Conservation (phyloP, 208 protist species). For the Trypanosomatidae sp. region DNA sequence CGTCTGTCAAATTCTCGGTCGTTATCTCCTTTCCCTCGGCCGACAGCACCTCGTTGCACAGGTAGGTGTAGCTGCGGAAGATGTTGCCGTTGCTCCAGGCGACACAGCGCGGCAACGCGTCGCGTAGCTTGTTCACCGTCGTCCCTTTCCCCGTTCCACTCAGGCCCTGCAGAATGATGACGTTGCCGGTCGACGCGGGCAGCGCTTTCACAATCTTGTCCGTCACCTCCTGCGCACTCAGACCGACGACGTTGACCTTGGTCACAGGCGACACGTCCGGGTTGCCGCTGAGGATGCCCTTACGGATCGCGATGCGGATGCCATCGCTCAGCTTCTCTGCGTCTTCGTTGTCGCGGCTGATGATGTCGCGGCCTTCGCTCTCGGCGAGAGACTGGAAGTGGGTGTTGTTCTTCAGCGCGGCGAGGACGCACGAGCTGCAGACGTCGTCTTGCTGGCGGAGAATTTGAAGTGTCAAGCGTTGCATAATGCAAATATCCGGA, state of each 20-base stretch:
- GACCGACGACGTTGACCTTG: constrained; percentile 70
- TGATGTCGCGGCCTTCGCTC: constrained; percentile 71
- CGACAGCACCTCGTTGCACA: constrained; percentile 61
- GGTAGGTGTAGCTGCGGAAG: constrained; percentile 90
- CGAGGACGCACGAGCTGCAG: constrained; percentile 70
- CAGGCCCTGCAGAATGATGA: constrained; percentile 90
- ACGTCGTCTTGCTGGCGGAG: constrained; percentile 83
- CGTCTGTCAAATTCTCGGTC: constrained; percentile 51
- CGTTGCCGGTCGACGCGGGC: constrained; percentile 64
- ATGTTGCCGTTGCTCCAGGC: constrained; percentile 94
- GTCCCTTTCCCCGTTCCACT: constrained; percentile 92
- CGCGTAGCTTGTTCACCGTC: constrained; percentile 75
- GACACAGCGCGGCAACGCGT: constrained; percentile 71
- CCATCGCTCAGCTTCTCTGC: constrained; percentile 85
- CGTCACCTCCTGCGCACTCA: constrained; percentile 75
- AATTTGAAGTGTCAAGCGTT: constrained; percentile 38
- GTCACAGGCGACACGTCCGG: constrained; percentile 33
- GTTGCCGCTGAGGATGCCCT: constrained; percentile 66
- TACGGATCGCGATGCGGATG: constrained; percentile 70
- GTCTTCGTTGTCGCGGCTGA: constrained; percentile 85
- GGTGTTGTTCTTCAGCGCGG: constrained; percentile 39
- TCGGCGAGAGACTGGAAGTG: constrained; percentile 57
- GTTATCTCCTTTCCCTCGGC: constrained; percentile 48
- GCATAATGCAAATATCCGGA: too few species aligned
- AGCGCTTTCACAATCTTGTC: constrained; percentile 68